Evolutionary conservation across 106 monocot genomes (phyloP), one percentile per base, ranked within the genome.

Genomic region (Apostasia shenzhenica): DNA sequence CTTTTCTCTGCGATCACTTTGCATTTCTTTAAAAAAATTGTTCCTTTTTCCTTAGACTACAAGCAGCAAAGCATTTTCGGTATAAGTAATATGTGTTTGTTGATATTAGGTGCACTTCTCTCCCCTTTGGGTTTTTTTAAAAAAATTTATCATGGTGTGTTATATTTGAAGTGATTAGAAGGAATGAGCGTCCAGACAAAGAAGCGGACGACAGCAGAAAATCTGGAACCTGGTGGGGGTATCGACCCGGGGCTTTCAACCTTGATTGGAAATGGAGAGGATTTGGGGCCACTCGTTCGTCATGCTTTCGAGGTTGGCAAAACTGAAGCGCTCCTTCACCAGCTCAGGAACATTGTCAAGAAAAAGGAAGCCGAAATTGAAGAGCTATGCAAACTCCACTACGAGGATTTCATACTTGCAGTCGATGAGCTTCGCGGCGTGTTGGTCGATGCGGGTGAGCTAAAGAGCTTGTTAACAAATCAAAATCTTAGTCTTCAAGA

Each of bases 381-480:
- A 68, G 88, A 88, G 52, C 73, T 88, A 2, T 88, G 88, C 73
- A 83, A 81, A 42, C 81, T 88, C 38, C 88, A 88, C 57, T 88
- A 88, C 7, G 83, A 88, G 59, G 88, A 88, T 13, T 88, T 88
- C 66, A 88, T 88, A 52, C 68, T 73, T 41, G 83, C 88, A 3
- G 88, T 88, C 10, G 88, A 88, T 60, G 88, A 88, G 73, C 83
- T 88, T 4, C 88, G 88, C 37, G 88, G 83, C 7, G 88, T 88
- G 46, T 51, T 88, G 12, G 81, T 83, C 7, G 88, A 88, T 63
- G 80, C 88, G 11, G 88, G 84, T 10, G 88, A 84, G 61, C 83
- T 88, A 12, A 88, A 88, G 51, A 44, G 51, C 66, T 55, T 59
- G 58, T 73, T 88, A 43, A 72, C 83, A 1, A 57, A 68, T 45